Evolutionary conservation across 1,139 yeast genomes (phyloP).

Genomic region (Nakaseomyces delphensis): DNA sequence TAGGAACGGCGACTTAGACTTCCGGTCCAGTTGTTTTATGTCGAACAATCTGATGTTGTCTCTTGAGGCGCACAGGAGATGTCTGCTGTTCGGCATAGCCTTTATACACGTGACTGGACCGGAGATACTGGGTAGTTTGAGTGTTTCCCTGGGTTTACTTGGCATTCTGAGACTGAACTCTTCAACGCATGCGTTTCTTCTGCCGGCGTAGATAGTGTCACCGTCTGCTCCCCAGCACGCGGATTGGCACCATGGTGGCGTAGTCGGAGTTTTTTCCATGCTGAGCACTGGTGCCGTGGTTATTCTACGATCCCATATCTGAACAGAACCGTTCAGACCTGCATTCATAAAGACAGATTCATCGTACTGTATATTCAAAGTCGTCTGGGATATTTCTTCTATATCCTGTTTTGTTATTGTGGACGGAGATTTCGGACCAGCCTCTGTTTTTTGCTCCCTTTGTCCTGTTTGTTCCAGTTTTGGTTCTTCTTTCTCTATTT

Average conservation of each 20-base stretch:
- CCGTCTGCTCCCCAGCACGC: conserved; percentile 89
- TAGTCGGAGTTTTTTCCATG: conserved; percentile 51
- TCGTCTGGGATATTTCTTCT: conserved; percentile 26
- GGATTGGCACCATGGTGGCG: conserved; percentile 96
- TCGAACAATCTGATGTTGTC: conserved; percentile 82
- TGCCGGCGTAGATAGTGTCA: conserved; percentile 67
- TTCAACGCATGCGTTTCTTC: conserved; percentile 84
- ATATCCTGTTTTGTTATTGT: conserved; percentile 9
- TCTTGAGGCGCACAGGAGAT: conserved; percentile 75
- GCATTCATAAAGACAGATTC: conserved; percentile 66
- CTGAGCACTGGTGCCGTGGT: conserved; percentile 41
- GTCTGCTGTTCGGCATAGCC: conserved; percentile 74
- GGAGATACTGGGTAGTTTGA: conserved; percentile 76
- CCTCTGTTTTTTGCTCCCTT: background rate
- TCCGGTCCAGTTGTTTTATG: conserved; percentile 38
- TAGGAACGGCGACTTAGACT: conserved; percentile 37
- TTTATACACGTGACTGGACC: conserved; percentile 84
- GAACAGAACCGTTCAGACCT: conserved; percentile 73
- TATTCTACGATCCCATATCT: conserved; percentile 71
- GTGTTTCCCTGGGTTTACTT: conserved; percentile 46
- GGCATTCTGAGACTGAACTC: conserved; percentile 65
- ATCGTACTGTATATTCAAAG: conserved; percentile 34
- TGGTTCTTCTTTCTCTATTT: background rate
- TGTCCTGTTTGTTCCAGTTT: conserved; percentile 8
- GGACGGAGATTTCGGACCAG: background rate